Base-by-base conservation (phyloP, 176 grass and related monocot species). In the Pharus latifolius region DNA sequence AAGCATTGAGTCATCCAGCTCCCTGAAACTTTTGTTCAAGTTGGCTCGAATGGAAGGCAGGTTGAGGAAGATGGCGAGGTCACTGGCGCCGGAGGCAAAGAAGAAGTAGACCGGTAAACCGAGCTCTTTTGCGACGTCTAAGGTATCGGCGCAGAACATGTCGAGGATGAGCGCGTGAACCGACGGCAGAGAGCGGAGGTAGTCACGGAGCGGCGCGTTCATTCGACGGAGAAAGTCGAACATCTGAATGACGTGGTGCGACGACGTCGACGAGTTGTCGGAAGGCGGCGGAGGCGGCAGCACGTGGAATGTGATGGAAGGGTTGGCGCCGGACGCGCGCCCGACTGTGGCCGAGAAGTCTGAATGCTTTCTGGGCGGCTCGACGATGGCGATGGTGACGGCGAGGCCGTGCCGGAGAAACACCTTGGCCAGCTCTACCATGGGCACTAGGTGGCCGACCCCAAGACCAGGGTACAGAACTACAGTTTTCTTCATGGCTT, bases 371-470 rank as follows among this genome's bases (percentile, higher is more conserved):
- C 2, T 3, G 7, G 27, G 2, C 18, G 50, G 28, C 0, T 69
- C 43, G 23, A 61, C 20, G 24, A 80, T 35, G 15, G 22, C 55
- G 11, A 89, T 31, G 75, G 33, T 58, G 24, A 81, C 86, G 27
- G 56, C 19, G 55, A 77, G 28, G 49, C 65, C 81, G 51, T 53
- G 76, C 57, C 22, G 60, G 54, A 68, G 20, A 37, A 80, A 77
- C 23, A 76, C 25, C 58, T 80, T 81, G 63, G 81, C 75, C 20
- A 84, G 65, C 57, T 77, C 60, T 2, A 89, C 7, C 81, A 85
- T 82, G 13, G 77, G 67, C 26, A 50, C 34, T 10, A 85, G 82
- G 66, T 85, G 87, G 14, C 87, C 82, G 22, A 78, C 31, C 15
- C 82, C 77, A 18, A 62, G 17, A 15, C 29, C 56, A 0, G 73